These are phyloP conservation scores for Lunasporangiospora selenospora DNA, from an alignment of 192 early-diverging fungal genomes.

Conservation along the genomic window DNA sequence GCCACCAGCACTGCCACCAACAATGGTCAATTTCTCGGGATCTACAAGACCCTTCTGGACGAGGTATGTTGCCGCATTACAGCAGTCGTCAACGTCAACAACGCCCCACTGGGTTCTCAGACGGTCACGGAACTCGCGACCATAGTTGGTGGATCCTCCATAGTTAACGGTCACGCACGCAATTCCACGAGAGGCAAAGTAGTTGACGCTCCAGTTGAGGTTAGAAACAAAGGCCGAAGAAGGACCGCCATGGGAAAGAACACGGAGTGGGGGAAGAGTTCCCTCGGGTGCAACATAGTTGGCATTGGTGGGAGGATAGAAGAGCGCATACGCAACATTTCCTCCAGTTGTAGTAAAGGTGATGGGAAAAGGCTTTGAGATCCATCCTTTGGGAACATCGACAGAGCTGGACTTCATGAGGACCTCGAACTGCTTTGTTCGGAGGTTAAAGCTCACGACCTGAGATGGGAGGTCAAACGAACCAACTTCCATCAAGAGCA, in stretches of 20 bases:
- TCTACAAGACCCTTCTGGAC: constrained; percentile 64
- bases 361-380: constrained; percentile 70
- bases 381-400: constrained; percentile 48
- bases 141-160: constrained; percentile 79
- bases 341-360: constrained; percentile 65
- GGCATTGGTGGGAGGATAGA: constrained; percentile 70
- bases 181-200: constrained; percentile 81
- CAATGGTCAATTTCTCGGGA: constrained; percentile 64
- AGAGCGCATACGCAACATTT: constrained; percentile 57
- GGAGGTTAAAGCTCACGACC: constrained; percentile 31
- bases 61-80: constrained; percentile 70
- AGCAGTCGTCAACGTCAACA: constrained; percentile 82
- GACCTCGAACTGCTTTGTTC: constrained; percentile 29
- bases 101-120: constrained; percentile 74
- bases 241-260: constrained; percentile 79
- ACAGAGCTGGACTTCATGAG: constrained; percentile 35
- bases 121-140: constrained; percentile 75
- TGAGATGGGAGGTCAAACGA: constrained; percentile 31
- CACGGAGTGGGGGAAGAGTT: constrained; percentile 71
- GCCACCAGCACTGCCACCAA: constrained; percentile 75
- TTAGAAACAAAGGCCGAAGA: constrained; percentile 50
- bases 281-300: constrained; percentile 55
- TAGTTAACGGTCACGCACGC: constrained; percentile 80
- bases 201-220: constrained; percentile 63
- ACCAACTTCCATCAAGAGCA: constrained; percentile 29